Base-by-base conservation (phyloP, 495 filamentous ascomycete genomes). In the Friedmanniomyces simplex region DNA sequence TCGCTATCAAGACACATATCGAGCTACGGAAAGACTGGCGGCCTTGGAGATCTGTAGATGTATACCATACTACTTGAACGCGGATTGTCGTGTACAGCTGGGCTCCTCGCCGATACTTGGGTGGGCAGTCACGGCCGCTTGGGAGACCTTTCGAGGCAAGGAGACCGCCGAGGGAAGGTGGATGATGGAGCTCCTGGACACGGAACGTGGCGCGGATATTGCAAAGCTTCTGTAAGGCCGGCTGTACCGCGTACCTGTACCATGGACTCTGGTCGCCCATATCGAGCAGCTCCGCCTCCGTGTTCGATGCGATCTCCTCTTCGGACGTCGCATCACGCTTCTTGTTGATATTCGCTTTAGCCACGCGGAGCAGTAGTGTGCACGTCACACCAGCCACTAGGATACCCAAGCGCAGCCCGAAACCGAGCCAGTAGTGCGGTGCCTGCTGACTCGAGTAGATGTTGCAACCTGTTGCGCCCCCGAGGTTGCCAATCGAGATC, bases 331-430 rank as follows among this genome's bases (percentile, higher is more conserved):
- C 20, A 1, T 58, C 55, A 8, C 55, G 54, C 55, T 52, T 58
- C 55, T 30, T 73, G 71, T 89, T 91, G 54, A 84, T 79, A 13
- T 71, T 58, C 24, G 67, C 64, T 60, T 88, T 88, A 16, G 71
- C 69, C 26, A 78, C 30, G 5, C 81, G 69, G 39, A 87, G 63
- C 22, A 79, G 63, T 2, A 79, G 36, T 0, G 77, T 71, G 0
- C 84, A 84, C 32, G 82, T 59, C 45, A 85, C 72, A 0, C 85
- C 85, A 1, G 71, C 65, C 0, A 69, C 60, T 14, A 85, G 79
- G 59, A 89, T 88, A 0, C 69, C 82, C 28, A 90, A 69, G 59
- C 87, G 85, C 28, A 90, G 66, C 2, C 72, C 74, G 66, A 89
- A 85, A 0, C 87, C 87, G 4, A 89, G 76, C 2, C 77, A 69